phyloP scores from a whole-genome alignment of 1,284 basidiomycete genomes.

The Puccinia polysora region DNA sequence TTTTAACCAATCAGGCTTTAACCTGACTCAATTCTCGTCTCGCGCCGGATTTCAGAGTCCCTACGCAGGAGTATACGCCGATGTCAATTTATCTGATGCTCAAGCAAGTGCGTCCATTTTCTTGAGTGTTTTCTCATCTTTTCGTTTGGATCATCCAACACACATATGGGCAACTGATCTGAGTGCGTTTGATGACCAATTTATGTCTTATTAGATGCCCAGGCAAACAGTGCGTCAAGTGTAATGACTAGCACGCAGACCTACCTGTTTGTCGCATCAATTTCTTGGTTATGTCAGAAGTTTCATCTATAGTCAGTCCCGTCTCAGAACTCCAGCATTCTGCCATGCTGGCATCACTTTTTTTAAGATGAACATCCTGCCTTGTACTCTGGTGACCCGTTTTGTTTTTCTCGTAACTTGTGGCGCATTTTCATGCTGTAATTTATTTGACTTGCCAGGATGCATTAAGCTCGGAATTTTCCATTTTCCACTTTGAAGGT shows the following conservation, averaged over 20 bases:
- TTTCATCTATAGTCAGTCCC: too few relatives aligned
- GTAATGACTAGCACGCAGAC: neutral
- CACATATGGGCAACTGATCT: neutral
- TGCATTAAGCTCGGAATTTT: too few relatives aligned
- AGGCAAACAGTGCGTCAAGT: neutral
- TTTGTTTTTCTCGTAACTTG: too few relatives aligned
- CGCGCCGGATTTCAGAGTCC: neutral
- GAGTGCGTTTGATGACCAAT: neutral
- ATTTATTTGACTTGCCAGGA: too few relatives aligned
- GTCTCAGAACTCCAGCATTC: too few relatives aligned
- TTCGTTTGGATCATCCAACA: neutral
- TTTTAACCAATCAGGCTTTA: constrained; percentile 5
- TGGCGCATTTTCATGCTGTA: too few relatives aligned
- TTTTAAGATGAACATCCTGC: too few relatives aligned
- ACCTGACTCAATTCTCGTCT: constrained; percentile 6
- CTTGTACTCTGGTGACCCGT: too few relatives aligned
- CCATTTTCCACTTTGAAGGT: too few relatives aligned
- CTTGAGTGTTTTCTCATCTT: neutral
- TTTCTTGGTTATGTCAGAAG: too few relatives aligned
- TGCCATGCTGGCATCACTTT: too few relatives aligned
- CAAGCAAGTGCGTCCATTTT: neutral
- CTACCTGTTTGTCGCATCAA: too few relatives aligned
- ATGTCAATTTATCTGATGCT: neutral
- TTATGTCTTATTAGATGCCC: neutral
- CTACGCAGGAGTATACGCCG: neutral